These are phyloP conservation scores for Sclerospora graminicola DNA, from an alignment of 352 stramenopile genomes.

Conservation along the genomic window DNA sequence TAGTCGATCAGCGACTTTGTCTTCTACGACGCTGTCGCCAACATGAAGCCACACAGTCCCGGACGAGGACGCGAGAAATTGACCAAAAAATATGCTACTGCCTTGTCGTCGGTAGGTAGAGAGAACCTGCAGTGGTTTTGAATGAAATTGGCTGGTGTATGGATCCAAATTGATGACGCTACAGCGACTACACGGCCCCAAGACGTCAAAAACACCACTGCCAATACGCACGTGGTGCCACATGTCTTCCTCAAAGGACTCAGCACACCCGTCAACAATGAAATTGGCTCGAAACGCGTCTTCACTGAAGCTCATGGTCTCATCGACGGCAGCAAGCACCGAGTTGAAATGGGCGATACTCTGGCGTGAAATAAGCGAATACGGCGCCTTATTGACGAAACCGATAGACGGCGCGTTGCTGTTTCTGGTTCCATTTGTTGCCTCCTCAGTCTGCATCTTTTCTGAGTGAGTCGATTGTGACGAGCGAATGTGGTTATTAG, in stretches of 20 bases:
- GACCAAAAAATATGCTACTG: constrained; percentile 76
- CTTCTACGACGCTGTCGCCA: constrained; percentile 17
- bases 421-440: neutral
- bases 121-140: constrained; percentile 57
- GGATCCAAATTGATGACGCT: constrained; percentile 81
- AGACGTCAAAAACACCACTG: constrained; percentile 36
- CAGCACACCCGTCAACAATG: constrained; percentile 48
- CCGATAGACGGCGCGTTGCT: constrained; percentile 33
- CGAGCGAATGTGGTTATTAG: constrained; percentile 27
- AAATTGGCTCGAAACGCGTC: constrained; percentile 69
- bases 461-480: constrained; percentile 8
- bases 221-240: constrained; percentile 46
- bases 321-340: constrained; percentile 20
- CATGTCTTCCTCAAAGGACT: constrained; percentile 63
- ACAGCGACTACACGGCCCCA: constrained; percentile 64
- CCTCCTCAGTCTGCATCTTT: constrained; percentile 1
- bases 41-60: constrained; percentile 29
- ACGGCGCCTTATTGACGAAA: constrained; percentile 70
- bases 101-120: constrained; percentile 61
- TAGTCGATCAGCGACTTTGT: too few relatives aligned
- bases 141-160: constrained; percentile 38
- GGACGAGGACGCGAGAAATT: constrained; percentile 38
- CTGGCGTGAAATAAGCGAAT: constrained; percentile 45
- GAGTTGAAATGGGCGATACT: constrained; percentile 46
- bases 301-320: constrained; percentile 30